phyloP scores from a whole-genome alignment of 108 stramenopile species.

The Licmophora abbreviata region DNA sequence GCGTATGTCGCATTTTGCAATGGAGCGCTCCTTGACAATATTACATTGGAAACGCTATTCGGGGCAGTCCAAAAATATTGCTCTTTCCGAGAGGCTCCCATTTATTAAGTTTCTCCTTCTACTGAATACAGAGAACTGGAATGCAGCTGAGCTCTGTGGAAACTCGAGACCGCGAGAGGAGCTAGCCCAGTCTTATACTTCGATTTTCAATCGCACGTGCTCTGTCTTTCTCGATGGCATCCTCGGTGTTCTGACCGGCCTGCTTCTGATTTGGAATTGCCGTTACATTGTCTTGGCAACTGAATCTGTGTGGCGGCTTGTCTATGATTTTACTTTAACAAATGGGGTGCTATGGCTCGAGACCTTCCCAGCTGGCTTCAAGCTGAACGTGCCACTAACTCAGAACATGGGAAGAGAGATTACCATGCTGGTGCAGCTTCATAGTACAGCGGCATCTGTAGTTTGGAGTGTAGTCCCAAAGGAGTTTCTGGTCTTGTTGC shows the following conservation, averaged over 20 bases:
- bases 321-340: slow-evolving; percentile 1
- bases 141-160: no score
- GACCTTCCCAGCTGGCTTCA: slow-evolving; percentile 71
- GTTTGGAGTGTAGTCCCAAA: neutral
- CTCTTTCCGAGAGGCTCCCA: no score
- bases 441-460: slow-evolving; percentile 1
- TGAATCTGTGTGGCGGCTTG: neutral
- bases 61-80: no score
- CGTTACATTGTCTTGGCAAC: neutral
- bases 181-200: no score
- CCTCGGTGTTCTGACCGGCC: neutral
- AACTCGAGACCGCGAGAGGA: no score
- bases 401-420: slow-evolving; percentile 42
- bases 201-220: no score
- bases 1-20: no score
- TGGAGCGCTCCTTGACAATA: no score
- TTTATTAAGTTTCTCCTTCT: no score
- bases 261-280: neutral
- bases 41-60: no score
- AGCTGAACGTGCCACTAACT: slow-evolving; percentile 70
- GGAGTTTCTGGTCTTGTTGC: neutral
- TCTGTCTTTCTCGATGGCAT: neutral
- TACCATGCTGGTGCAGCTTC: slow-evolving; percentile 15
- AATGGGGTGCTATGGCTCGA: slow-evolving; percentile 43
- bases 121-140: no score